phyloP scores from a whole-genome alignment of 768 basidiomycete species.

The Rhodosporidiobolus odoratus region DNA sequence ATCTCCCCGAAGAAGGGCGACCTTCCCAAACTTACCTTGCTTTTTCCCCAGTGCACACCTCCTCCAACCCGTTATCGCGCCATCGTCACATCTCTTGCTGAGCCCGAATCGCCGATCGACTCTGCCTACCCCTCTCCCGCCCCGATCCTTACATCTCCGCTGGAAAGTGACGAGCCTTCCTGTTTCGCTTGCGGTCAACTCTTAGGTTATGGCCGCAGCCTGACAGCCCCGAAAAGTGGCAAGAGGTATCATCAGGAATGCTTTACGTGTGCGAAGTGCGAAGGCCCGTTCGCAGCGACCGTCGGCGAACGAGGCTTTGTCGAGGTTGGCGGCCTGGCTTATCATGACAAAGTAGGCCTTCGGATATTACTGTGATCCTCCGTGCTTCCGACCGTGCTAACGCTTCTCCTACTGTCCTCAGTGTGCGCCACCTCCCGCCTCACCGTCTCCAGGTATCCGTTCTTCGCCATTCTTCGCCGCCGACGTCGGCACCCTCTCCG shows the following conservation, averaged over 20 bases:
- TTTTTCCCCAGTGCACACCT: slow-evolving; percentile 15
- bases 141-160: not conserved
- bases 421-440: not conserved
- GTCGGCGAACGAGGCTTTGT: slow-evolving; percentile 15
- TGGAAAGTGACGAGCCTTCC: not conserved
- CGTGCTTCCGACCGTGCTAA: not conserved
- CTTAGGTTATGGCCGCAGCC: slow-evolving; percentile 4
- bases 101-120: not conserved
- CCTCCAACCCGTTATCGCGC: slow-evolving; percentile 12
- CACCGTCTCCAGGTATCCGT: slow-evolving; percentile 1
- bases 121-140: too few relatives aligned
- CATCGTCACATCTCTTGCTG: slow-evolving; percentile 19
- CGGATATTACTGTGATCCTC: not conserved
- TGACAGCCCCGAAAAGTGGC: slow-evolving; percentile 24
- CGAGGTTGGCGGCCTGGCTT: slow-evolving; percentile 8
- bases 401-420: not conserved
- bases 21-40: too few relatives aligned
- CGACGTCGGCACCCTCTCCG: not conserved
- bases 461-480: slow-evolving; percentile 4
- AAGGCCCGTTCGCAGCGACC: not conserved
- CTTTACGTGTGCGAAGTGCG: slow-evolving; percentile 24
- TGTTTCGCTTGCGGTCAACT: slow-evolving; percentile 4
- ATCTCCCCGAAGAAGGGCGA: too few relatives aligned
- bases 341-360: too few relatives aligned
- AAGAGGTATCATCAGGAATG: slow-evolving; percentile 21